Conservation (phyloP, 2,329 filamentous ascomycete species). For the Trichoderma atroviride region DNA sequence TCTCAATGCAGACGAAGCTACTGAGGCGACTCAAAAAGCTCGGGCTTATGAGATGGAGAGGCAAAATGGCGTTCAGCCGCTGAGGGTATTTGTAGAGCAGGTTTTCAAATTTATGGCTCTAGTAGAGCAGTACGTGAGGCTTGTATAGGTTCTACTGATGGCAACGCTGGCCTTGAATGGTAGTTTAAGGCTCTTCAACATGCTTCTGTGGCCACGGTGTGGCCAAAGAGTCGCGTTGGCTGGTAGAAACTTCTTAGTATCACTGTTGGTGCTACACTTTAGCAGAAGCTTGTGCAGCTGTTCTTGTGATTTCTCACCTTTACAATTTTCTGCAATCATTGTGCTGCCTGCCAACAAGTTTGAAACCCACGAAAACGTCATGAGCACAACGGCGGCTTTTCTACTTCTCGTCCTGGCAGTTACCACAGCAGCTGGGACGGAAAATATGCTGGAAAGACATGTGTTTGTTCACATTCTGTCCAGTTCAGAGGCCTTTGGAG, state of each 20-base stretch:
- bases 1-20: conserved; percentile 54
- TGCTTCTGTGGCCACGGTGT: conserved; percentile 4
- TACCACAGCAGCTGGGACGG: conserved; percentile 55
- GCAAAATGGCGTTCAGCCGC: conserved; percentile 52
- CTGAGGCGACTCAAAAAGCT: conserved; percentile 52
- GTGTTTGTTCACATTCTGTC: conserved; percentile 53
- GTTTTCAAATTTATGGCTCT: conserved; percentile 62
- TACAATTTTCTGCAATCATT: conserved; percentile 46
- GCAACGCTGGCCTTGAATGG: not conserved
- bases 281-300: conserved; percentile 68
- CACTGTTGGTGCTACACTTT: conserved; percentile 65
- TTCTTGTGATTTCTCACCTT: conserved; percentile 66
- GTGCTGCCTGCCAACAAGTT: conserved; percentile 45
- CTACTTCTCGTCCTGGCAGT: conserved; percentile 55
- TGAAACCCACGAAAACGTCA: conserved; percentile 39
- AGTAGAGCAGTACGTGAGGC: conserved; percentile 33
- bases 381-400: conserved; percentile 51
- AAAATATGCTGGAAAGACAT: conserved; percentile 50
- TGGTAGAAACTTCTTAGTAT: conserved; percentile 49
- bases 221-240: conserved; percentile 20
- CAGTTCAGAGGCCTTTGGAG: conserved; percentile 53
- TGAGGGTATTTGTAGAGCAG: conserved; percentile 61
- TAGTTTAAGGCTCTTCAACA: conserved; percentile 2
- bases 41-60: conserved; percentile 61
- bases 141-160: conserved; percentile 53